Base-by-base conservation (phyloP, 2,329 filamentous ascomycete species). In the Eutypa lata region DNA sequence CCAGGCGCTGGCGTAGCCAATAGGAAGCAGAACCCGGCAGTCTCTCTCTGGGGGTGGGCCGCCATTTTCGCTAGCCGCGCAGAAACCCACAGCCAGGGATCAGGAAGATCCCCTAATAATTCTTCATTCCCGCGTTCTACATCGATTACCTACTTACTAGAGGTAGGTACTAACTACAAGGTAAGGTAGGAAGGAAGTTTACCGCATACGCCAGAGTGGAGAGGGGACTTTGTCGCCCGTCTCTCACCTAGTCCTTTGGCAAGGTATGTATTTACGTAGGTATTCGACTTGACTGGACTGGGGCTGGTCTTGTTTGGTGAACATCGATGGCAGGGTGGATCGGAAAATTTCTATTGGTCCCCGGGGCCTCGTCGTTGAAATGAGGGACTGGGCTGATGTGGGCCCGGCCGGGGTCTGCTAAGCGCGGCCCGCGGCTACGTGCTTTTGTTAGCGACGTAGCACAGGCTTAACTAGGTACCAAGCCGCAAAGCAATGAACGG, bases 321-420 rank as follows among this genome's bases (percentile, higher is more conserved):
- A 43, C 55, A 53, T 49, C 53, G 57, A 28, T 52, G 52, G 53
- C 48, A 51, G 28, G 56, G 22, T 18, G 26, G 21, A 48, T 60
- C 61, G 59, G 59, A 46, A 53, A 54, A 47, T 57, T 65, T 50
- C 66, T 64, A 58, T 68, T 68, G 66, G 66, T 51, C 59, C 44
- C 52, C 45, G 47, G 45, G 26, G 33, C 18, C 55, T 53, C 53
- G 54, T 47, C 54, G 53, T 52, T 55, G 57, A 63, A 58, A 65
- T 62, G 62, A 63, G 56, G 47, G 50, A 51, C 60, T 62, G 61
- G 57, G 53, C 35, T 51, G 37, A 52, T 51, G 26, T 31, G 26
- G 26, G 26, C 26, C 26, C 26, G 26, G 26, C 26, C 26, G 26
- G 26, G 26, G 26, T 31, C 42, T 7, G 22, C 56, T 67, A 68